Evolutionary conservation across 2,329 filamentous ascomycete genomes (phyloP).

Genomic region (Sporothrix euskadiensis): DNA sequence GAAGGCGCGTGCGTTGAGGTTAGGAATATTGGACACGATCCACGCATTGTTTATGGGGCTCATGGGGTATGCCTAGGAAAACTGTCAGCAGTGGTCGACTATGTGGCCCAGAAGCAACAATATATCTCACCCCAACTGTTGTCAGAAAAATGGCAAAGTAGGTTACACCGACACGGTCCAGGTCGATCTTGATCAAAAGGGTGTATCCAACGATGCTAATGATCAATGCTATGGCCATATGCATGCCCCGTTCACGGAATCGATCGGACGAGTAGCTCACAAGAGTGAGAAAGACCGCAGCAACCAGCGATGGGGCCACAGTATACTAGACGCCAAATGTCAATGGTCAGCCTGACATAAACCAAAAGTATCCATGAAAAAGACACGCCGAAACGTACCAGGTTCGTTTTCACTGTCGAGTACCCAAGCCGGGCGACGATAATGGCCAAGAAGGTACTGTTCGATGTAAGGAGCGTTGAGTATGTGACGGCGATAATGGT

Average conservation of each 20-base stretch:
- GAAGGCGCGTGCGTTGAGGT: neutral
- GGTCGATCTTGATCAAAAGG: neutral
- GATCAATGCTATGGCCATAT: neutral
- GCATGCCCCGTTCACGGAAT: neutral
- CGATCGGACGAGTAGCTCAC: neutral
- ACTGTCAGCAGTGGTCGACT: too few relatives aligned
- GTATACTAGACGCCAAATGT: neutral
- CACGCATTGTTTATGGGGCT: conserved; percentile 2
- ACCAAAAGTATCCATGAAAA: too few relatives aligned
- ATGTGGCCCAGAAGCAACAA: too few relatives aligned
- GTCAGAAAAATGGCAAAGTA: conserved; percentile 3
- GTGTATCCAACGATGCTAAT: neutral
- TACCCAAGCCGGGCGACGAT: neutral
- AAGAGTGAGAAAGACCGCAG: neutral
- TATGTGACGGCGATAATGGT: neutral
- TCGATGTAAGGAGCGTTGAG: neutral
- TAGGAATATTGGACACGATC: neutral
- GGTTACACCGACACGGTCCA: neutral
- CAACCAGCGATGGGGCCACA: neutral
- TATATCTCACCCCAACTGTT: neutral
- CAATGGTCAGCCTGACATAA: neutral
- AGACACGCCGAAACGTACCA: neutral
- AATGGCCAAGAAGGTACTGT: neutral
- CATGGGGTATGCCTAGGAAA: neutral
- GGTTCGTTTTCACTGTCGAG: neutral